Base-by-base conservation (phyloP, 2,329 filamentous ascomycete genomes). In the Clarireedia homoeocarpa region DNA sequence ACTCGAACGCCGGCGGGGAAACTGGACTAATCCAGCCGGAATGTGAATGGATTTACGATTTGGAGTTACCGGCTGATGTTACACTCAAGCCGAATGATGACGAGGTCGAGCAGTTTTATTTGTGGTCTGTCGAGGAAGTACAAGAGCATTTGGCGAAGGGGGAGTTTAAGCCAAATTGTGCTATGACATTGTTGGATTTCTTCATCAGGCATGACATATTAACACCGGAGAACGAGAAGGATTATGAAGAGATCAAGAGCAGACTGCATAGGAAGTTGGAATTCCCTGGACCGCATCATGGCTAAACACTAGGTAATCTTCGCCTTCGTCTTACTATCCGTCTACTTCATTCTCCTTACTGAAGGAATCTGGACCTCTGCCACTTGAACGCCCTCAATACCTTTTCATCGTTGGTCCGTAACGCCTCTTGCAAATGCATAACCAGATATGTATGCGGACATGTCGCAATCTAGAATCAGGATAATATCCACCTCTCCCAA, bases 151-250 rank as follows among this genome's bases (percentile, higher is more conserved):
- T 99, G 67, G 79, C 77, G 15, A 74, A 76, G 52, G 89, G 88
- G 14, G 81, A 86, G 64, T 99, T 92, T 76, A 99, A 99, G 76
- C 88, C 91, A 2, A 97, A 97, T 70, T 96, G 91, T 71, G 86
- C 88, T 14, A 70, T 94, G 57, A 82, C 95, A 48, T 74, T 94
- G 69, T 72, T 96, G 47, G 91, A 97, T 70, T 99, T 97, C 74
- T 88, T 99, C 69, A 77, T 95, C 63, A 81, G 92, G 53, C 89
- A 91, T 71, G 88, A 89, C 0, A 82, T 96, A 59, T 68, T 96
- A 67, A 95, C 86, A 7, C 71, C 75, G 45, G 88, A 88, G 64
- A 89, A 91, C 67, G 91, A 97, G 73, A 79, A 80, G 50, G 75
- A 92, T 66, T 91, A 86, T 67, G 77, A 86, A 60, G 85, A 91